Percentiles rank a stretch among this genome's conserved stretches.
These are phyloP conservation scores for Zychaea mexicana DNA, from an alignment of 371 early-diverging fungal genomes.

Conservation along the genomic window DNA sequence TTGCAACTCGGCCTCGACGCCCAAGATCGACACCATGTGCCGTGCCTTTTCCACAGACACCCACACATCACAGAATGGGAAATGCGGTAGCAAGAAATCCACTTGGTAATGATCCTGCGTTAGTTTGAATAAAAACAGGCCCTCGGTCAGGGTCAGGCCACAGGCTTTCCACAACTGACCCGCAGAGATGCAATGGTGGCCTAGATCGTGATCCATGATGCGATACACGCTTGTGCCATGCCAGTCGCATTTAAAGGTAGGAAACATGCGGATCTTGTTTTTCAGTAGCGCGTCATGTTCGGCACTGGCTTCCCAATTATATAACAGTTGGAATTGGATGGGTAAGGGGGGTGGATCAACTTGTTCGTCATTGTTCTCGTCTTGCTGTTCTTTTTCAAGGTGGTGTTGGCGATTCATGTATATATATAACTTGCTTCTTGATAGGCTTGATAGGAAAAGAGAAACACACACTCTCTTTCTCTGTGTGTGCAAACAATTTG, in stretches of 20 bases:
- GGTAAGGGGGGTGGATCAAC: constrained; percentile 6
- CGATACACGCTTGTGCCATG: constrained; percentile 38
- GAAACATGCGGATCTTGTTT: constrained; percentile 34
- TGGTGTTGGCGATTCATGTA: no score
- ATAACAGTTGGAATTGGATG: constrained; percentile 39
- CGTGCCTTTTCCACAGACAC: constrained; percentile 32
- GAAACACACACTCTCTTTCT: no score
- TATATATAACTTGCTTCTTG: no score
- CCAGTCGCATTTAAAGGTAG: constrained; percentile 34
- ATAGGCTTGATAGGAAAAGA: no score
- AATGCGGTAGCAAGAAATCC: constrained; percentile 38
- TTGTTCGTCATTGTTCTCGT: no score
- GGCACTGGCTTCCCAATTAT: constrained; percentile 30
- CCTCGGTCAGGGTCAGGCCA: constrained; percentile 45
- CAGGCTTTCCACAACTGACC: constrained; percentile 46
- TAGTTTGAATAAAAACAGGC: constrained; percentile 42
- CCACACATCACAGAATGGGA: constrained; percentile 52
- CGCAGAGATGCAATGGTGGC: constrained; percentile 38
- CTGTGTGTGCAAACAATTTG: no score
- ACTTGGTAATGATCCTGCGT: constrained; percentile 33
- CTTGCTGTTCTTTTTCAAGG: no score
- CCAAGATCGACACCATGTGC: constrained; percentile 34
- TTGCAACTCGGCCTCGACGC: constrained; percentile 26
- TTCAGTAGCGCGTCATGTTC: constrained; percentile 18
- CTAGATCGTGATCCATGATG: constrained; percentile 36